Base-by-base conservation (phyloP, 2,329 filamentous ascomycete species). In the Trichoderma simmonsii region DNA sequence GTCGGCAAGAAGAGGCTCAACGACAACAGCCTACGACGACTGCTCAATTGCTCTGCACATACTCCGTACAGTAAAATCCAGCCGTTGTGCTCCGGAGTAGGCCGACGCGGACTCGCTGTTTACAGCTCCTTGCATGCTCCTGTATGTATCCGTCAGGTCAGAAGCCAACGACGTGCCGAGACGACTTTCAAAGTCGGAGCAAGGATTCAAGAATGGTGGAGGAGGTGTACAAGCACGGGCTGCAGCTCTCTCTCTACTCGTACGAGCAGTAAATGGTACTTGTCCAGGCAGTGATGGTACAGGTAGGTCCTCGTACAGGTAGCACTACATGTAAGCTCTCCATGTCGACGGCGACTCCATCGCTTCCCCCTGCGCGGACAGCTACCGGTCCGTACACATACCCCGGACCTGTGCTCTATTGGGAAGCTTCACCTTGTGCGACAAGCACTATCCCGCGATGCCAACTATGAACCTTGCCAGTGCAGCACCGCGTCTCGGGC, bases 281-380 rank as follows among this genome's bases (percentile, higher is more conserved):
- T 24, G 15, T 21, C 14, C 15, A n/a, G 9, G 30, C 28, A 34
- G 12, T 24, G 57, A 24, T 15, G 21, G 18, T 61, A 21, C n/a
- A 14, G 24, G 18, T 26, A 61, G 24, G 28, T 26, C 36, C 59
- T 24, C n/a, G 30, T 61, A 62, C 26, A 26, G 34, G 11, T 54
- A 54, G 12, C 21, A 54, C 48, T 21, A 54, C 48, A 54, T 54
- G 21, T 54, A 57, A 36, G 24, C 24, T 56, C 24, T 36, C 18
- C 64, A 67, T 43, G 24, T 59, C 34, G 32, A 43, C 64, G 51
- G 64, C 34, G 32, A 36, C 64, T 59, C 64, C 64, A 67, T 67
- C 32, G n/a, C 56, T 1, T 28, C 48, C 64, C 51, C 32, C 64
- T 57, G 64, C 51, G 32, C 7, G 11, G 54, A 14, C 21, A 57